These are phyloP conservation scores for Sanghuangporus sanghuang DNA, from an alignment of 1,284 basidiomycete genomes.

Conservation along the genomic window DNA sequence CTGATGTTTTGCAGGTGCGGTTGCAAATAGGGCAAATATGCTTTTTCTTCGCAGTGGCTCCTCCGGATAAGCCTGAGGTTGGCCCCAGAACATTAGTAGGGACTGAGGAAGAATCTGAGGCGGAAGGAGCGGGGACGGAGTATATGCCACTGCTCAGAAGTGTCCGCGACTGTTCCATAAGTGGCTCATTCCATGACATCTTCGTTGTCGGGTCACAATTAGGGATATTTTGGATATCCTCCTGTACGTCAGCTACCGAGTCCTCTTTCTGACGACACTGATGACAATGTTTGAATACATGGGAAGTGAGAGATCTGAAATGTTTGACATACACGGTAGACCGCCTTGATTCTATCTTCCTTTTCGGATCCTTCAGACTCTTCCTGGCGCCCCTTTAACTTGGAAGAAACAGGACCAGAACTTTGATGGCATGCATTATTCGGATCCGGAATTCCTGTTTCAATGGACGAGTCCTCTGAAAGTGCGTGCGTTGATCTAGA, in stretches of 20 bases:
- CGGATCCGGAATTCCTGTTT: no score
- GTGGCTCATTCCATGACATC: not conserved
- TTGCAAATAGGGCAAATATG: constrained; percentile 64
- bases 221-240: not conserved
- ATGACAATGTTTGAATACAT: no score
- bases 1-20: constrained; percentile 75
- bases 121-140: not conserved
- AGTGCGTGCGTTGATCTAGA: no score
- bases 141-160: not conserved
- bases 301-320: no score
- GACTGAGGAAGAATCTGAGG: not conserved
- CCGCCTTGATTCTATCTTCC: no score
- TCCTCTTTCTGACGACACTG: no score
- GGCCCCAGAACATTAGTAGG: not conserved
- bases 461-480: no score
- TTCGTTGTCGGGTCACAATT: not conserved
- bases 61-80: not conserved
- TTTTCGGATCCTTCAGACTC: no score
- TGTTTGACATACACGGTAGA: no score
- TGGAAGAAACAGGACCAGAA: no score
- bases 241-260: not conserved
- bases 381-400: no score
- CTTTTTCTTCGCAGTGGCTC: constrained; percentile 22
- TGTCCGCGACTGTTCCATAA: not conserved
- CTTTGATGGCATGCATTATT: no score